Percentiles rank a stretch among this genome's conserved stretches.
Conservation (phyloP, 2,329 filamentous ascomycete species). For the Neocatenulostroma microsporum region DNA sequence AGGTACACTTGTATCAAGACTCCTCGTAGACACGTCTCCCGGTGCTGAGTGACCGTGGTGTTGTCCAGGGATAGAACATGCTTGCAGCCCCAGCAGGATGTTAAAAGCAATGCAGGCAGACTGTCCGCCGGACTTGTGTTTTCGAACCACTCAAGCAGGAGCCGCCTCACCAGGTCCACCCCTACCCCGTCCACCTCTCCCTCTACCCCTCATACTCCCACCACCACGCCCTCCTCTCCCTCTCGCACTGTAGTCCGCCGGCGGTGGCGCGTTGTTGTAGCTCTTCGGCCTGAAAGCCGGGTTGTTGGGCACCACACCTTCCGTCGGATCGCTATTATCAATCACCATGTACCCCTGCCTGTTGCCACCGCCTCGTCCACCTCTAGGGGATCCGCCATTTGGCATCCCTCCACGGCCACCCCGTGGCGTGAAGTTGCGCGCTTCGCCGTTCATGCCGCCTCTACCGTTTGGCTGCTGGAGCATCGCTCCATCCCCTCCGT, state of each 20-base stretch:
- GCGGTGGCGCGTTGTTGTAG: slow-evolving; percentile 51
- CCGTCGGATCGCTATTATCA: slow-evolving; percentile 45
- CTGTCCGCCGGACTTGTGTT: too few relatives aligned
- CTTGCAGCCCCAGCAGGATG: too few relatives aligned
- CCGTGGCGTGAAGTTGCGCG: slow-evolving; percentile 28
- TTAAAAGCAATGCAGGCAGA: too few relatives aligned
- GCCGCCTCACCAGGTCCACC: too few relatives aligned
- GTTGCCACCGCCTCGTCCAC: slow-evolving; percentile 27
- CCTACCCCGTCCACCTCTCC: slow-evolving; percentile 13
- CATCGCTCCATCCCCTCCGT: background rate
- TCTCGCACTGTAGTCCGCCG: slow-evolving; percentile 45
- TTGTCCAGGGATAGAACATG: too few relatives aligned
- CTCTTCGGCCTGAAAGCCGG: slow-evolving; percentile 49
- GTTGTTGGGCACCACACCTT: slow-evolving; percentile 49
- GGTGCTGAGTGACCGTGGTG: too few relatives aligned
- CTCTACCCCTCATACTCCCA: too few relatives aligned
- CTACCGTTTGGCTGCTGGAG: slow-evolving; percentile 24
- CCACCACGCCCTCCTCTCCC: slow-evolving; percentile 16
- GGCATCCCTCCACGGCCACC: slow-evolving; percentile 26
- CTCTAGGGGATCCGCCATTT: slow-evolving; percentile 21
- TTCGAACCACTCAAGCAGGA: too few relatives aligned
- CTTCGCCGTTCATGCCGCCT: slow-evolving; percentile 22
- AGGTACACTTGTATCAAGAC: too few relatives aligned
- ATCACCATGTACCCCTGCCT: slow-evolving; percentile 39
- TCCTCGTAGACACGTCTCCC: too few relatives aligned